Evolutionary conservation across 768 basidiomycete species (phyloP), one percentile per base, ranked within the genome.

Genomic region (Boletus reticuloceps): DNA sequence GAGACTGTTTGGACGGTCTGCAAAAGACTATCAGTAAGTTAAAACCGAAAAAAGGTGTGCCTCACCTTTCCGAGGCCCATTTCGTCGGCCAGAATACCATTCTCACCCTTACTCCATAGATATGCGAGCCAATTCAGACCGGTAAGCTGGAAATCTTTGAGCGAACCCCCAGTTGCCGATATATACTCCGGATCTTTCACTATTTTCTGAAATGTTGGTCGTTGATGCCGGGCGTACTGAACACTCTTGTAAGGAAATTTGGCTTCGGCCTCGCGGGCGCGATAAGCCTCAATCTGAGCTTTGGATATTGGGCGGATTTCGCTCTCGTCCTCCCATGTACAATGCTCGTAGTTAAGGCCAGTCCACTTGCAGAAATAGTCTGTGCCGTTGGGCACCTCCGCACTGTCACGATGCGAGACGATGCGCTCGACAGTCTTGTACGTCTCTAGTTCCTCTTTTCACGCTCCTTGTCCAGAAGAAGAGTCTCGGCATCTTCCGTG

Each of bases 71-170:
- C 97, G 25, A 99, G 88, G 69, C 97, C 97, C 97, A 98, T 99
- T 80, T 99, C 97, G 66, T 99, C 97, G 1, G 97, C 97, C 36
- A 99, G 76, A 55, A 99, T 97, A 19, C 97, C 97, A 68, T 98
- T 98, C 64, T 96, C 89, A 10, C 91, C 91, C 62, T 92, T 85
- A 60, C 82, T 86, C 97, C 97, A 98, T 16, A 95, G 77, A 72
- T 96, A 98, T 5, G 92, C 89, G n/a, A 99, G 80, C 97, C 97
- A 99, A 68, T 99, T 99, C 59, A 99, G 79, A 22, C 97, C 97
- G 3, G 94, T 97, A 39, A 98, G 79, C 76, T 99, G 97, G 77
- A 99, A 99, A 65, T 98, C 97, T 74, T 99, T 99, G 57, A 98
- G 79, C 58, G 85, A 73, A 7, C 94, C 94, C 31, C 94, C 94